Percentiles rank a stretch among this genome's conserved stretches.
Evolutionary conservation across 768 basidiomycete species (phyloP).

Genomic region (Mycena floridula): DNA sequence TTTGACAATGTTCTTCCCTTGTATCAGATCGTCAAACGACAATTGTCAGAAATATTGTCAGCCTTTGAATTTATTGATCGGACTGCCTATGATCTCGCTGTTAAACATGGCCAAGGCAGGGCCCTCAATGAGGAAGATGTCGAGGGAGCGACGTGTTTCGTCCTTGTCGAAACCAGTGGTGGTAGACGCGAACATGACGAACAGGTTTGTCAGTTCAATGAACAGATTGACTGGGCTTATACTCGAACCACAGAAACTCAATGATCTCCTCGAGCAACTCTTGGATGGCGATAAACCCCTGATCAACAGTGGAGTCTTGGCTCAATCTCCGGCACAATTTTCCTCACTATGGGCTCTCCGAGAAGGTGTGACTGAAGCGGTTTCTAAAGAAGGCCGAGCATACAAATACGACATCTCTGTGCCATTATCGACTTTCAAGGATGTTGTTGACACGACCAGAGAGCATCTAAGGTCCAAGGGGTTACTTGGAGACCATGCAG

Average conservation of each 20-base stretch:
- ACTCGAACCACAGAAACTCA: conserved; percentile 66
- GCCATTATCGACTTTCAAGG: conserved; percentile 81
- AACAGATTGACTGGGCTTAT: conserved; percentile 1
- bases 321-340: conserved; percentile 88
- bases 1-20: conserved; percentile 86
- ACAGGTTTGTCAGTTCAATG: conserved; percentile 48
- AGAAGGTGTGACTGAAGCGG: conserved; percentile 88
- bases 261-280: conserved; percentile 68
- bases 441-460: conserved; percentile 75
- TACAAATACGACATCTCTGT: conserved; percentile 98
- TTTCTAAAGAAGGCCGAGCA: conserved; percentile 88
- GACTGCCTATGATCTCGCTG: conserved; percentile 76
- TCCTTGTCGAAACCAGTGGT: conserved; percentile 92
- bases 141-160: conserved; percentile 79
- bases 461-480: conserved; percentile 66
- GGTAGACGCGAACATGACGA: conserved; percentile 90
- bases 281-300: conserved; percentile 67
- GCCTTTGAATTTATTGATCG: conserved; percentile 97
- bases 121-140: conserved; percentile 71
- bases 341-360: conserved; percentile 86
- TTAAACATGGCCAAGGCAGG: conserved; percentile 76
- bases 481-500: conserved; percentile 62
- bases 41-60: conserved; percentile 91
- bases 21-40: conserved; percentile 72
- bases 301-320: conserved; percentile 85